phyloP scores from a whole-genome alignment of 768 basidiomycete genomes.

The Sporobolomyces phaffii region DNA sequence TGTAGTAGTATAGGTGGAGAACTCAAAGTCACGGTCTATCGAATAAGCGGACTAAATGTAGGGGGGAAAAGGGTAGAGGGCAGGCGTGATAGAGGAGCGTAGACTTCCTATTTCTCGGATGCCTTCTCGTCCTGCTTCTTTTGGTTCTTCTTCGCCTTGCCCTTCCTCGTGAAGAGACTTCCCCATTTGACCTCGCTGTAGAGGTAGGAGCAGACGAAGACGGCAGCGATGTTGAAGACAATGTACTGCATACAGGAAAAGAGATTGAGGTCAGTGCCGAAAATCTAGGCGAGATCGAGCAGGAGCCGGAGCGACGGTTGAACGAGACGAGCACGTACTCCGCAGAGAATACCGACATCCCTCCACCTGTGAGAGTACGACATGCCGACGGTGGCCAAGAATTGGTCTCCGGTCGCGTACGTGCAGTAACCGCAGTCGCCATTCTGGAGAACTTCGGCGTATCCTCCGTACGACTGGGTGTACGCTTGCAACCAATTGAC shows the following conservation, averaged over 20 bases:
- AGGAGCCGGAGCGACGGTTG: not conserved
- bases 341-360: constrained; percentile 27
- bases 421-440: constrained; percentile 30
- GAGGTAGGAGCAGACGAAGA: constrained; percentile 28
- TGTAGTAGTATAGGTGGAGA: not conserved
- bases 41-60: too few species aligned
- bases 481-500: constrained; percentile 31
- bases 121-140: not conserved
- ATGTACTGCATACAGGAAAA: constrained; percentile 11
- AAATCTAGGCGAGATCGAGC: too few species aligned
- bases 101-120: constrained; percentile 5
- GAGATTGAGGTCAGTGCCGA: not conserved
- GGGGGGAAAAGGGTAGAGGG: too few species aligned
- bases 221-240: constrained; percentile 28
- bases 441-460: constrained; percentile 32
- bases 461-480: constrained; percentile 26
- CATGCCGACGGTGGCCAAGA: constrained; percentile 34
- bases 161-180: not conserved
- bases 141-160: not conserved
- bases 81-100: not conserved
- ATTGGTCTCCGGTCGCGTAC: constrained; percentile 36
- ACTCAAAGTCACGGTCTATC: too few species aligned
- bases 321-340: not conserved
- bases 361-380: constrained; percentile 29
- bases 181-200: constrained; percentile 22